These are phyloP conservation scores for Fusarium xylarioides DNA, from an alignment of 2,329 filamentous ascomycete genomes.

Conservation along the genomic window DNA sequence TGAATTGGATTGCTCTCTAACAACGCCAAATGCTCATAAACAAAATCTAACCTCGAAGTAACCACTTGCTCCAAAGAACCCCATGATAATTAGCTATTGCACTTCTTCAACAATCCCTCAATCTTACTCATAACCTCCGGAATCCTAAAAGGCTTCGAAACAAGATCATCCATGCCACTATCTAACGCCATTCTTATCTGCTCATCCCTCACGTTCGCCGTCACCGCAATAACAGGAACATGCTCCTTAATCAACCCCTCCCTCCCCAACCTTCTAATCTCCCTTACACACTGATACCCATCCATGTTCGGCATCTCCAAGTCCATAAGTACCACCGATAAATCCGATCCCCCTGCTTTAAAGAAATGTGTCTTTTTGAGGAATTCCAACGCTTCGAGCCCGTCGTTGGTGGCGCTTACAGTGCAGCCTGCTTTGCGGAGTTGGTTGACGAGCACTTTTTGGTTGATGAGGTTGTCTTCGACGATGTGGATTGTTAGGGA, in stretches of 20 bases:
- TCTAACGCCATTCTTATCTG: slow-evolving; percentile 50
- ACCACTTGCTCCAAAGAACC: accelerated
- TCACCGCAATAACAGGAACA: slow-evolving; percentile 58
- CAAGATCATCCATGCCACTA: slow-evolving; percentile 60
- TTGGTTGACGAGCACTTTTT: slow-evolving; percentile 73
- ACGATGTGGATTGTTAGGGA: slow-evolving; percentile 68
- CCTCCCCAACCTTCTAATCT: slow-evolving; percentile 52
- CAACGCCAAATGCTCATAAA: not conserved
- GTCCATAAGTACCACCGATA: slow-evolving; percentile 58
- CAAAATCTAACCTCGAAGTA: accelerated
- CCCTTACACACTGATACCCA: slow-evolving; percentile 53
- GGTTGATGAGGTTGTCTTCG: slow-evolving; percentile 74
- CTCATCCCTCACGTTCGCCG: slow-evolving; percentile 60
- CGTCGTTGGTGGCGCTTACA: slow-evolving; percentile 69
- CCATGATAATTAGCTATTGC: not conserved
- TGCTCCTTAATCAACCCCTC: slow-evolving; percentile 45
- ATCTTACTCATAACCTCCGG: slow-evolving; percentile 65
- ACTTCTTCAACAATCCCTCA: slow-evolving; percentile 25
- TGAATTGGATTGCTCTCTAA: not conserved
- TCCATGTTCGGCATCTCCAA: slow-evolving; percentile 62
- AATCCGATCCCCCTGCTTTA: slow-evolving; percentile 20
- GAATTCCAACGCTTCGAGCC: slow-evolving; percentile 62
- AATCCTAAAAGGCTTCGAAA: slow-evolving; percentile 67
- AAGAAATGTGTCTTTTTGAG: slow-evolving; percentile 48
- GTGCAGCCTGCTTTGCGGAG: slow-evolving; percentile 66